Evolutionary conservation across 768 basidiomycete genomes (phyloP), one percentile per base, ranked within the genome.

Genomic region (Russula sp.): DNA sequence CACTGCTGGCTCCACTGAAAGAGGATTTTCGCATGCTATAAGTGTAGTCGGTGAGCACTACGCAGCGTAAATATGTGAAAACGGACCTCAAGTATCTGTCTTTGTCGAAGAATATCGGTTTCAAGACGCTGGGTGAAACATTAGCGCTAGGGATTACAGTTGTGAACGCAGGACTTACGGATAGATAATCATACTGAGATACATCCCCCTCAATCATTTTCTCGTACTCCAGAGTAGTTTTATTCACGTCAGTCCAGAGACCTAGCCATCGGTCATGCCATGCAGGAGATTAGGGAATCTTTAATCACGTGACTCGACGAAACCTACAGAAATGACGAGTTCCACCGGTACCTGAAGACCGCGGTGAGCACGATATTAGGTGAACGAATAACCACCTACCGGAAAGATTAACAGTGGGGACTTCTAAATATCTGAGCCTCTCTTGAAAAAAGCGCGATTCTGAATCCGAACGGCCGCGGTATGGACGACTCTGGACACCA

Each of bases 1-100:
- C 64, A 65, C 49, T 9, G 3, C 11, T 28, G 26, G 10, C 55
- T 14, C 64, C 64, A 65, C 16, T 4, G 16, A 36, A 11, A 20
- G 8, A 65, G 60, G 1, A 18, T 11, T 7, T 24, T 46, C 18
- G 64, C 64, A 32, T 65, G 64, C 64, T 65, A n/a, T 16, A 26
- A 34, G 30, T 8, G 20, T 2, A 36, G 32, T 65, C 20, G 5
- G 42, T 3, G 28, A 42, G 24, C 44, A 36, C 14, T 16, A 9
- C 14, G n/a, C 42, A 2, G 26, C 8, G 18, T 52, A 2, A 38
- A 61, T 24, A 48, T 22, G 40, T 26, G 20, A 36, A 24, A 50
- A 50, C 64, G 34, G 20, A 65, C 64, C 40, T 51, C 26, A 4
- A 46, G 20, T 13, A 38, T 38, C 20, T 20, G 59, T 38, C 7